Evolutionary conservation across 768 basidiomycete species (phyloP).

Genomic region (Podaxis carcinomalis): DNA sequence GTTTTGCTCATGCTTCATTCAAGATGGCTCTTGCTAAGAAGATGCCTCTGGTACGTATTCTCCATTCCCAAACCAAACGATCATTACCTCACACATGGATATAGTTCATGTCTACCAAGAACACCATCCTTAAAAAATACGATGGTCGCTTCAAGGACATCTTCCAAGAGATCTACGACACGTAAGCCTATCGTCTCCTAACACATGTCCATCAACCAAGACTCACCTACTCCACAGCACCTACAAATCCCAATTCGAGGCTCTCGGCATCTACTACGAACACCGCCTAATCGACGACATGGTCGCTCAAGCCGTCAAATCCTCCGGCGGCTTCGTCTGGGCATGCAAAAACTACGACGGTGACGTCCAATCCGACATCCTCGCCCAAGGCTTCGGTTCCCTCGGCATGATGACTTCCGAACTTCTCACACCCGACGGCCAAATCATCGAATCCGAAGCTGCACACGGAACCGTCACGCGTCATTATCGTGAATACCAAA

Average conservation of each 20-base stretch:
- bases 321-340: slow-evolving; percentile 87
- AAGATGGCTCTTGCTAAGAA: slow-evolving; percentile 89
- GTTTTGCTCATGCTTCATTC: slow-evolving; percentile 97
- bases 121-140: slow-evolving; percentile 95
- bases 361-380: slow-evolving; percentile 86
- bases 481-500: slow-evolving; percentile 96
- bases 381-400: slow-evolving; percentile 95
- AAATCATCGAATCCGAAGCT: slow-evolving; percentile 91
- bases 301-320: slow-evolving; percentile 98
- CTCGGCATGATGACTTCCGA: slow-evolving; percentile 99
- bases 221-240: slow-evolving; percentile 28
- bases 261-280: slow-evolving; percentile 80
- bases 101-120: slow-evolving; percentile 97
- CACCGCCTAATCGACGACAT: slow-evolving; percentile 97
- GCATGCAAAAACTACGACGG: slow-evolving; percentile 80
- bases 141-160: slow-evolving; percentile 99
- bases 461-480: slow-evolving; percentile 96
- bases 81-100: not conserved
- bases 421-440: slow-evolving; percentile 91
- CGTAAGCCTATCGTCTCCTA: slow-evolving; percentile 28
- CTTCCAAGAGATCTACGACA: slow-evolving; percentile 94
- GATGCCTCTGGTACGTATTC: slow-evolving; percentile 54
- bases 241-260: slow-evolving; percentile 71
- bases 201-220: not conserved
- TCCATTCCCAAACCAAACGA: not conserved